Conservation (phyloP, 805 yeast species). For the Saturnispora galanensis region DNA sequence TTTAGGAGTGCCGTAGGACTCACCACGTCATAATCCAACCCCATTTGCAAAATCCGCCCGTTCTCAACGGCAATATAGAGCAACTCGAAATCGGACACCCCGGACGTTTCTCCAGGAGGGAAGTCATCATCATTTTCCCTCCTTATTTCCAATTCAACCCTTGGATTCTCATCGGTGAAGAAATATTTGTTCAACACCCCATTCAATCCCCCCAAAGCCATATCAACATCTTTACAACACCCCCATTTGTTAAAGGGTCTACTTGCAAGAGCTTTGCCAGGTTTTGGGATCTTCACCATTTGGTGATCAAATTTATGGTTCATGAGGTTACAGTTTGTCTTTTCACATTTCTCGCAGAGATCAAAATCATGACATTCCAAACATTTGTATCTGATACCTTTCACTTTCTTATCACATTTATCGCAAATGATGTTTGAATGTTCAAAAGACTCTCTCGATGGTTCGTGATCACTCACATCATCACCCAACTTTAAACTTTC, state of each 20-base stretch:
- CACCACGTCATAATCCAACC: not conserved
- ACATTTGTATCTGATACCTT: constrained; percentile 42
- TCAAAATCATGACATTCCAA: constrained; percentile 44
- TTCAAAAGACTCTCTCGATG: constrained; percentile 3
- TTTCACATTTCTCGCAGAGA: constrained; percentile 37
- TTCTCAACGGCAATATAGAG: not conserved
- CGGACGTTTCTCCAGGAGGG: too few relatives aligned
- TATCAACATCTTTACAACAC: not conserved
- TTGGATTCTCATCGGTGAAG: not conserved
- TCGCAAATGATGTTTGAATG: constrained; percentile 24
- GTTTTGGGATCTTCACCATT: constrained; percentile 18
- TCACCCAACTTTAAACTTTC: not conserved
- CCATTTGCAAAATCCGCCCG: constrained; percentile 2
- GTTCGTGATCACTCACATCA: too few relatives aligned
- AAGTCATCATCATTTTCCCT: not conserved
- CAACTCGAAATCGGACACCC: not conserved
- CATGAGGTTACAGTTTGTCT: constrained; percentile 10
- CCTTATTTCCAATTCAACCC: not conserved
- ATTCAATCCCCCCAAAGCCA: too few relatives aligned
- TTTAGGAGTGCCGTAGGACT: not conserved
- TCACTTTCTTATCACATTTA: constrained; percentile 20
- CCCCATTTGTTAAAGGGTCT: too few relatives aligned
- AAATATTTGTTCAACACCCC: not conserved
- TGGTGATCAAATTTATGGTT: constrained; percentile 20
- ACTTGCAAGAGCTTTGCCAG: not conserved